Base-by-base conservation (phyloP, 1,284 basidiomycete species). In the Porogramme epimiltina region DNA sequence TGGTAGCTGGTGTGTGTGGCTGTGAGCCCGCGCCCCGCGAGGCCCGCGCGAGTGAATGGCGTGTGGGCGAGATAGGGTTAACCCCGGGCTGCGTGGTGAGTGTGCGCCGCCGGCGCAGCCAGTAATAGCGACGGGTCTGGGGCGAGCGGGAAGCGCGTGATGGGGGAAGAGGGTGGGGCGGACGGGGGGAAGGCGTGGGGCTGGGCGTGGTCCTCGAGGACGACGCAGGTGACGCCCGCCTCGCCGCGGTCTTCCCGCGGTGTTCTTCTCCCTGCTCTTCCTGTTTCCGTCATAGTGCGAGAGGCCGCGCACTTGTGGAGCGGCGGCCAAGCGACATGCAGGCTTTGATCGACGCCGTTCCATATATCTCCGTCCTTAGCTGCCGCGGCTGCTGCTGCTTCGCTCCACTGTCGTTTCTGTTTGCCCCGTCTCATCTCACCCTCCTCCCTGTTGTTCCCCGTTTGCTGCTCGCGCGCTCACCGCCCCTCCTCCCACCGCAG, bases 401-500 rank as follows among this genome's bases (percentile, higher is more conserved):
- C n/a, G 28, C 45, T 48, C 43, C 42, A 38, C 45, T 47, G 31
- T 53, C 47, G 18, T 42, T 43, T 43, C 45, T 38, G 26, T 47
- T 42, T 37, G 37, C 28, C 42, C 20, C 6, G 25, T 28, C n/a
- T n/a, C n/a, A n/a, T n/a, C 48, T 40, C 28, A 34, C 19, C 28
- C 24, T 20, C n/a, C 19, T n/a, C 28, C 37, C 47, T 38, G 26
- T n/a, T 34, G 20, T 9, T 23, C 33, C 22, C 22, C 43, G 19
- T 34, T 28, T 13, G 36, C 19, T 36, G 24, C 37, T 47, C 37
- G 40, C 48, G 33, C 45, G 38, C 4, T n/a, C 40, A 26, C 18
- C 41, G 42, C 25, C 41, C 26, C 41, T 41, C 40, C 41, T 19
- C 22, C 45, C 42, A 50, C 38, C 43, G 19, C 62, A 84, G 85